Evolutionary conservation across 2,329 filamentous ascomycete species (phyloP).

Genomic region (Trichoderma atrobrunneum): DNA sequence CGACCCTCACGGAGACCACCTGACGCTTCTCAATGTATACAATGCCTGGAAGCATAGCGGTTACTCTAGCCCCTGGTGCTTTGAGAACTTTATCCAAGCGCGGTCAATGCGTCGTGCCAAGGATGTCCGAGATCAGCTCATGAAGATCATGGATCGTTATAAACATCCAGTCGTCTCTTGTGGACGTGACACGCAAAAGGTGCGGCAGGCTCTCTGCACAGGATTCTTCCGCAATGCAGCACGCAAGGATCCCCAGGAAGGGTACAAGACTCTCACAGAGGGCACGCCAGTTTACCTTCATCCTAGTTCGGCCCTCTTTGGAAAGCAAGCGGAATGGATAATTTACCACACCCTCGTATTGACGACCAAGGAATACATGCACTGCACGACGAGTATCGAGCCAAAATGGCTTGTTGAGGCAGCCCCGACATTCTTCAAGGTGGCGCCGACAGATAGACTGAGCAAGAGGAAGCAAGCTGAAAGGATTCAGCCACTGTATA

Average conservation of each 20-base stretch:
- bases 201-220: slow-evolving; percentile 82
- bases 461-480: slow-evolving; percentile 93
- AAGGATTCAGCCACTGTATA: slow-evolving; percentile 91
- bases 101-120: slow-evolving; percentile 83
- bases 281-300: slow-evolving; percentile 94
- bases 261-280: slow-evolving; percentile 96
- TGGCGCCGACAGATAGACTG: slow-evolving; percentile 80
- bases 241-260: slow-evolving; percentile 92
- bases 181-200: slow-evolving; percentile 80
- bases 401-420: slow-evolving; percentile 93
- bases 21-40: slow-evolving; percentile 94
- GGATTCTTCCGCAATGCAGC: slow-evolving; percentile 96
- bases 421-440: slow-evolving; percentile 98
- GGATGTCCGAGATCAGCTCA: slow-evolving; percentile 87
- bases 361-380: slow-evolving; percentile 98
- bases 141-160: slow-evolving; percentile 92
- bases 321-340: slow-evolving; percentile 94
- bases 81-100: slow-evolving; percentile 96
- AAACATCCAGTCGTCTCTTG: slow-evolving; percentile 79
- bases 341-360: slow-evolving; percentile 89
- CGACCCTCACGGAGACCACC: slow-evolving; percentile 88
- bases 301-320: slow-evolving; percentile 86
- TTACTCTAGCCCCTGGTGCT: slow-evolving; percentile 87
- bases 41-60: slow-evolving; percentile 90
- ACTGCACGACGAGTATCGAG: slow-evolving; percentile 87